These are phyloP conservation scores for Mycena capillaripes DNA, from an alignment of 768 basidiomycete genomes.

Conservation along the genomic window DNA sequence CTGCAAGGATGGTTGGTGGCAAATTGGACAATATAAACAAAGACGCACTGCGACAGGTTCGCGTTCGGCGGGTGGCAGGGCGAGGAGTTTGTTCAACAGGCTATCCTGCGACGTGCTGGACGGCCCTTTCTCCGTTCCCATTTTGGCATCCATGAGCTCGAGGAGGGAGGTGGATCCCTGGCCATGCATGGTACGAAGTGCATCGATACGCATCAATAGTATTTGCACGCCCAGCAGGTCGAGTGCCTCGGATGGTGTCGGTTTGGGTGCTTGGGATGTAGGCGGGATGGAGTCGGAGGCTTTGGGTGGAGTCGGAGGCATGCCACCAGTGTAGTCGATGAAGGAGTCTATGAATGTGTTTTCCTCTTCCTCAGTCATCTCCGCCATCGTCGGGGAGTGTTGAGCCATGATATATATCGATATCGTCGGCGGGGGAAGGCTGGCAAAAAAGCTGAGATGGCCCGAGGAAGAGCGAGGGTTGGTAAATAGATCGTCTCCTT, in stretches of 20 bases:
- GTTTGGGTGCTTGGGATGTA: background rate
- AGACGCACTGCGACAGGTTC: background rate
- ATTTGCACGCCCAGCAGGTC: background rate
- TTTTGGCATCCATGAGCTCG: background rate
- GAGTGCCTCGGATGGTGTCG: background rate
- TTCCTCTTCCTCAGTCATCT: background rate
- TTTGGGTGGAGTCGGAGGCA: background rate
- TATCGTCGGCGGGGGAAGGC: no score
- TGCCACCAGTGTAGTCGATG: constrained; percentile 16
- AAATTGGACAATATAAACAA: background rate
- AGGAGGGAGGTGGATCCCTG: background rate
- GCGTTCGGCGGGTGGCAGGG: background rate
- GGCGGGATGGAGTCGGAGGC: no score
- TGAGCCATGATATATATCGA: background rate
- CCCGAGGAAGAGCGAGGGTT: no score
- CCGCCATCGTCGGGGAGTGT: background rate
- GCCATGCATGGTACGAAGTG: background rate
- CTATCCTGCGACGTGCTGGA: background rate
- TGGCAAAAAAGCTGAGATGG: no score
- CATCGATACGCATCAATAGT: background rate
- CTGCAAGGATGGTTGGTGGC: background rate
- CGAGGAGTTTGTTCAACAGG: background rate
- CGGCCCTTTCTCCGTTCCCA: background rate
- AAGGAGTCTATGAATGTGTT: background rate
- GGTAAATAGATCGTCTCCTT: no score